Evolutionary conservation across 768 basidiomycete genomes (phyloP), one percentile per base, ranked within the genome.

Genomic region (Lactarius indigo): DNA sequence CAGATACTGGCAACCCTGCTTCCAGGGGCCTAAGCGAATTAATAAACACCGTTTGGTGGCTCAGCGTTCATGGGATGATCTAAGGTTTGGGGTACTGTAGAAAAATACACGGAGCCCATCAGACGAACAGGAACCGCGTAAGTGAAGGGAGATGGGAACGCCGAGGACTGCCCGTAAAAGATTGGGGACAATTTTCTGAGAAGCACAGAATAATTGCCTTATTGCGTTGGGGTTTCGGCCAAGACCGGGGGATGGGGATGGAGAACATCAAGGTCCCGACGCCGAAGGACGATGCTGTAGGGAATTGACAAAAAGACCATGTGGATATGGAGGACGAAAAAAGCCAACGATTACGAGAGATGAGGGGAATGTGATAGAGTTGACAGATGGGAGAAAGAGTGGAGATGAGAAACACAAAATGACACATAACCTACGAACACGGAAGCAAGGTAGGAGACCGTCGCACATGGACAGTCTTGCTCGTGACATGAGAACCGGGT

Each of bases 51-150:
- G 57, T 55, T 42, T 31, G 13, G 61, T 59, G 57, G 31, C 54
- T 67, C 23, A 28, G n/a, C 13, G 33, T 35, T 54, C 42, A n/a
- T 44, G 52, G 9, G n/a, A 33, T 10, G 39, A 67, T 67, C 66
- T 67, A 67, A 67, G 62, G 66, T 67, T 67, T 64, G 66, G 66
- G 66, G 66, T 59, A 13, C 35, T 35, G 10, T 13, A 59, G 44
- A 39, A 63, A 67, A 55, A 9, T 63, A 41, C 15, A 56, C 57
- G 15, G 58, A 33, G 57, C 26, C 57, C 47, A 64, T 64, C 66
- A 59, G 52, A 56, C n/a, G 54, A 41, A 59, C 35, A 23, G 59
- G 62, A 59, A 35, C 57, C 42, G 42, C 31, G 35, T 47, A 63
- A 50, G 28, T 57, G 31, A 59, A 63, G 37, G 33, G 30, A 47